Conservation (phyloP, 495 filamentous ascomycete genomes). For the Penicillium verhagenii region DNA sequence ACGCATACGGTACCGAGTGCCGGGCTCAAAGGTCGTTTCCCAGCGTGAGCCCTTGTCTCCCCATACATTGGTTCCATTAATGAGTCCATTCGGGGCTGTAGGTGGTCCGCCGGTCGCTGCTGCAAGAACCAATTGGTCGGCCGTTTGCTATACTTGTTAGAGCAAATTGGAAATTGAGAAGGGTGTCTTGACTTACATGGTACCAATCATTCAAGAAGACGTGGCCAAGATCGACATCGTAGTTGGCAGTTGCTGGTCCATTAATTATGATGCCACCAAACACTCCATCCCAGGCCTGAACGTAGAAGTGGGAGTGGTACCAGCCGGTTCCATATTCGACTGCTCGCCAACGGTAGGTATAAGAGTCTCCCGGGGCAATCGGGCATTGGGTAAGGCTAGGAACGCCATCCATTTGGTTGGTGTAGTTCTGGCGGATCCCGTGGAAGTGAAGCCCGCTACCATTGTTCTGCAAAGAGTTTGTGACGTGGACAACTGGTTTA, state of each 20-base stretch:
- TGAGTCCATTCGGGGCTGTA: slow-evolving; percentile 44
- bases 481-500: slow-evolving; percentile 64
- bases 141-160: slow-evolving; percentile 32
- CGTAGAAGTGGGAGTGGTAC: slow-evolving; percentile 73
- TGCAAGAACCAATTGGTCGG: slow-evolving; percentile 9
- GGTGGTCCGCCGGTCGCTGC: slow-evolving; percentile 41
- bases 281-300: slow-evolving; percentile 54
- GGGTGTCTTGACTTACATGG: slow-evolving; percentile 25
- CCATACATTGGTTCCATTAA: slow-evolving; percentile 55
- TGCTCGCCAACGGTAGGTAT: slow-evolving; percentile 74
- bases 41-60: slow-evolving; percentile 38
- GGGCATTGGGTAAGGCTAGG: slow-evolving; percentile 68
- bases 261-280: slow-evolving; percentile 35
- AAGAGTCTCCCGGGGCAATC: slow-evolving; percentile 56
- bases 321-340: slow-evolving; percentile 72
- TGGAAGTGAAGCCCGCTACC: slow-evolving; percentile 55
- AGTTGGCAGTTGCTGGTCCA: slow-evolving; percentile 57
- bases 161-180: slow-evolving; percentile 8
- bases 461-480: slow-evolving; percentile 67
- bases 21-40: slow-evolving; percentile 34
- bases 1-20: slow-evolving; percentile 48
- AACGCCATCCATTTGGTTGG: slow-evolving; percentile 59
- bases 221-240: slow-evolving; percentile 60
- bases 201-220: slow-evolving; percentile 65
- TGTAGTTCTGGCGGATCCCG: slow-evolving; percentile 51